Percentiles rank a stretch among this genome's conserved stretches.
Evolutionary conservation across 2,329 filamentous ascomycete species (phyloP).

Genomic region (Pezicula neosporulosa): DNA sequence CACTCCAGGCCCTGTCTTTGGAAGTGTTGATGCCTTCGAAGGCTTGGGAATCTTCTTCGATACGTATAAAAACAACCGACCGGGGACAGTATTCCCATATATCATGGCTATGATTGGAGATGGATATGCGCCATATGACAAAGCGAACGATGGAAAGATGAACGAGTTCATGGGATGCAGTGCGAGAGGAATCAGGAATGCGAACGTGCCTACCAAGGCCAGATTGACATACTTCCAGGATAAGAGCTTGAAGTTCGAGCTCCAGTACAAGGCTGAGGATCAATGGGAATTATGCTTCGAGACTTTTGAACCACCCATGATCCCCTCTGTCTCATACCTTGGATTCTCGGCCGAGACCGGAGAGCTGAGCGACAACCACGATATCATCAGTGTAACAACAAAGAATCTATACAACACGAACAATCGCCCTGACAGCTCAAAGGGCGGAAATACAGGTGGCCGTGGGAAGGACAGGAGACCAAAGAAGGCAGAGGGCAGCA

Average conservation of each 20-base stretch:
- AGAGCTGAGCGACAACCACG: slow-evolving; percentile 95
- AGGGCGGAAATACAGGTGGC: slow-evolving; percentile 30
- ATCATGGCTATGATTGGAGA: slow-evolving; percentile 99
- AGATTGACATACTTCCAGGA: slow-evolving; percentile 96
- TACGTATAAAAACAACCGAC: slow-evolving; percentile 99
- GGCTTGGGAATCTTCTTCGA: slow-evolving; percentile 91
- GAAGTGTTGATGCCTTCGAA: slow-evolving; percentile 83
- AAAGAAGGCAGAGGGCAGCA: slow-evolving; percentile 37
- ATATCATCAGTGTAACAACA: slow-evolving; percentile 83
- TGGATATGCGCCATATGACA: slow-evolving; percentile 84
- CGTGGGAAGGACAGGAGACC: slow-evolving; percentile 19
- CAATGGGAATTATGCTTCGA: slow-evolving; percentile 92
- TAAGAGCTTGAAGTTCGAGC: slow-evolving; percentile 82
- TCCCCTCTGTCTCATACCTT: slow-evolving; percentile 74
- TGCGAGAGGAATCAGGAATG: slow-evolving; percentile 82
- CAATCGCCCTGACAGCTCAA: slow-evolving; percentile 29
- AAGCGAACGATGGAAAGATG: slow-evolving; percentile 89
- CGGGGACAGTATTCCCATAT: slow-evolving; percentile 92
- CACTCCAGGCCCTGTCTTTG: slow-evolving; percentile 79
- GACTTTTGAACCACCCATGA: slow-evolving; percentile 63
- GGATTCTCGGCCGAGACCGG: slow-evolving; percentile 87
- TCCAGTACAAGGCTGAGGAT: slow-evolving; percentile 89
- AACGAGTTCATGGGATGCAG: slow-evolving; percentile 94
- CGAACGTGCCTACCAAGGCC: slow-evolving; percentile 76
- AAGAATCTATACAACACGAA: slow-evolving; percentile 81